These are phyloP conservation scores for Cyberlindnera subsufficiens DNA, from an alignment of 805 yeast species.

Conservation along the genomic window DNA sequence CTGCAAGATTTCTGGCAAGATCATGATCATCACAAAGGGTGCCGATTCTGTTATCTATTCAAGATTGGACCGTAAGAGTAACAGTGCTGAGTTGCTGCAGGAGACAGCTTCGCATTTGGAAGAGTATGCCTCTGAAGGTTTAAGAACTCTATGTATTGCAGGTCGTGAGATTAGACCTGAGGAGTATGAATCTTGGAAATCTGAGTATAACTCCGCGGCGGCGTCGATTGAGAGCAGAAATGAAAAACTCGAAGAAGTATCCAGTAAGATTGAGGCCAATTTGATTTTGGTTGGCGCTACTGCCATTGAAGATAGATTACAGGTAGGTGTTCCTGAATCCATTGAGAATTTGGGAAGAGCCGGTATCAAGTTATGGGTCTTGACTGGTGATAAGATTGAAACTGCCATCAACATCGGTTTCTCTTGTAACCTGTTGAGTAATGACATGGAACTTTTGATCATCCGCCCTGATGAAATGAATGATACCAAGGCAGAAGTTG, in stretches of 20 bases:
- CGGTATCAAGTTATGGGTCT: constrained; percentile 79
- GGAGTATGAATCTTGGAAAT: constrained; percentile 58
- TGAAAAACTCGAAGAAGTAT: constrained; percentile 66
- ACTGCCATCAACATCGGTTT: constrained; percentile 98
- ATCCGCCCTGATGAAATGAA: constrained; percentile 41
- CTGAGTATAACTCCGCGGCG: constrained; percentile 56
- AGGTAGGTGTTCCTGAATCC: constrained; percentile 81
- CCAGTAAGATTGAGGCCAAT: constrained; percentile 64
- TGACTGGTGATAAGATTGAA: constrained; percentile 97
- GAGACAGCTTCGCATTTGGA: constrained; percentile 69
- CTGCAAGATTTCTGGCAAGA: constrained; percentile 54
- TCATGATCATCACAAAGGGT: constrained; percentile 70
- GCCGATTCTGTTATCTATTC: constrained; percentile 76
- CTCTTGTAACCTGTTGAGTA: constrained; percentile 88
- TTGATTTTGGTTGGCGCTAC: constrained; percentile 71
- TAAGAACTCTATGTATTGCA: constrained; percentile 76
- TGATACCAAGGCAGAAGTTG: constrained; percentile 1
- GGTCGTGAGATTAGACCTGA: constrained; percentile 56
- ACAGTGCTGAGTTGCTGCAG: constrained; percentile 41
- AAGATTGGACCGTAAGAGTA: constrained; percentile 44
- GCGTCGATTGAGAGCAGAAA: constrained; percentile 62
- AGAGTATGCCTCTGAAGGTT: constrained; percentile 75
- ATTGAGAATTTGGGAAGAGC: constrained; percentile 65
- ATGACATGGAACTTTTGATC: constrained; percentile 67
- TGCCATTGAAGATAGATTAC: constrained; percentile 82